A percentile compares a stretch with the other conserved stretches of the same genome.
Evolutionary conservation across 768 basidiomycete genomes (phyloP).

Genomic region (Rhizopogon roseolus): DNA sequence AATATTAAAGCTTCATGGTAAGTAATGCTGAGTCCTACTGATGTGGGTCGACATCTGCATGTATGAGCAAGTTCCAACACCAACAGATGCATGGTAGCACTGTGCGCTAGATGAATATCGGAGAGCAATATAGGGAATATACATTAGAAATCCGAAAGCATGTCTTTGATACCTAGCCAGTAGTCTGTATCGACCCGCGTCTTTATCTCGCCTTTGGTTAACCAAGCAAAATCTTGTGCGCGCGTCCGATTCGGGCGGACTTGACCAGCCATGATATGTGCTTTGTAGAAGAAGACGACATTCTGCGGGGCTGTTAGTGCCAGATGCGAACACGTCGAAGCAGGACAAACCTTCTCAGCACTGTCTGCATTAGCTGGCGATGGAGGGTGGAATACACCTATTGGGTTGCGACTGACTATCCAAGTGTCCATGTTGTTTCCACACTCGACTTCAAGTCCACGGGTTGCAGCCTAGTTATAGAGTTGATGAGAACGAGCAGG

Average conservation of each 20-base stretch:
- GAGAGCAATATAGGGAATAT: constrained; percentile 3
- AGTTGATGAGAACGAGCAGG: not conserved
- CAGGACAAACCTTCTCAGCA: constrained; percentile 31
- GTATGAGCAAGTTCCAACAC: no score
- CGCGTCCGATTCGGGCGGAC: constrained; percentile 51
- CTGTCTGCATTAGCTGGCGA: constrained; percentile 21
- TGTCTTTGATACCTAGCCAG: constrained; percentile 75
- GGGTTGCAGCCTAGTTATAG: constrained; percentile 58
- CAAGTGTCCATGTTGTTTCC: constrained; percentile 88
- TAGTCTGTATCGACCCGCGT: constrained; percentile 62
- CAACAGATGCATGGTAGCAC: no score
- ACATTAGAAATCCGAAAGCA: constrained; percentile 59
- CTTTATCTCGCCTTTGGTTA: constrained; percentile 88
- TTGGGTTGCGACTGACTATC: constrained; percentile 87
- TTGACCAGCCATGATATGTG: constrained; percentile 88
- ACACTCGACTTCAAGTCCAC: constrained; percentile 65
- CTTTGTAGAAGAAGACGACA: constrained; percentile 88
- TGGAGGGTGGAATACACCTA: constrained; percentile 67
- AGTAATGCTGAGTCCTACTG: no score
- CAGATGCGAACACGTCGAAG: not conserved
- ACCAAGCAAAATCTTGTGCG: constrained; percentile 83
- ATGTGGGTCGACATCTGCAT: no score
- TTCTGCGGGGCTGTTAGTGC: constrained; percentile 38
- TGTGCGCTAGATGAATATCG: no score
- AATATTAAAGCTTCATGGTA: no score